phyloP scores from a whole-genome alignment of 2,329 filamentous ascomycete genomes.

The Exophiala calicioides region DNA sequence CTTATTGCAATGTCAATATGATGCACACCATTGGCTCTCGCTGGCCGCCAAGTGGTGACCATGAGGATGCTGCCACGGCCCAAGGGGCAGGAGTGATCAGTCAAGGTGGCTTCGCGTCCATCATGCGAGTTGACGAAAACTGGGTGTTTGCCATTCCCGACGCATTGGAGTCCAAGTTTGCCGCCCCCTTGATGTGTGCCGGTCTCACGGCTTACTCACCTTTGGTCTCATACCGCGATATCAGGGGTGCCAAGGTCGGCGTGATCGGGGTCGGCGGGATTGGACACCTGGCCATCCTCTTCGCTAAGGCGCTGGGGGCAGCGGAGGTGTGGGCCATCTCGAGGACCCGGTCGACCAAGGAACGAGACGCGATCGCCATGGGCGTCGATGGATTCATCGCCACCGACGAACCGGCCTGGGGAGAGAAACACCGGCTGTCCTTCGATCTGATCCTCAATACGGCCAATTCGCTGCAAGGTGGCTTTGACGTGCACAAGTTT shows the following conservation, averaged over 20 bases:
- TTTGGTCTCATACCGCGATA: no score
- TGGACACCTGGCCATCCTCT: slow-evolving; percentile 72
- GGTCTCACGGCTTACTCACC: slow-evolving; percentile 18
- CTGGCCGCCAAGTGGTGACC: no score
- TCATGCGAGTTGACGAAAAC: slow-evolving; percentile 75
- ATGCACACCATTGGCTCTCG: no score
- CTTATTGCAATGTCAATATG: no score
- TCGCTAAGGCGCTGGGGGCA: slow-evolving; percentile 68
- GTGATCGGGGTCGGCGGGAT: slow-evolving; percentile 73
- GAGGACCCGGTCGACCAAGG: slow-evolving; percentile 51
- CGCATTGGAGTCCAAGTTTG: slow-evolving; percentile 4
- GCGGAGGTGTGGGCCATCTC: slow-evolving; percentile 62
- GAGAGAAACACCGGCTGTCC: slow-evolving; percentile 47
- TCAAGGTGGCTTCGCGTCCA: slow-evolving; percentile 65
- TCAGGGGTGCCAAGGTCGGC: no score
- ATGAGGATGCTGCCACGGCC: no score
- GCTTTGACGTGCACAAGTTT: no score
- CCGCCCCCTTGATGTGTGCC: slow-evolving; percentile 17
- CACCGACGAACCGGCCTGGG: slow-evolving; percentile 59
- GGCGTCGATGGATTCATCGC: slow-evolving; percentile 60
- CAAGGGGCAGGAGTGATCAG: no score
- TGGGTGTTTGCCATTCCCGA: slow-evolving; percentile 48
- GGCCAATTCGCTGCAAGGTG: no score
- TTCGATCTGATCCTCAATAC: slow-evolving; percentile 61
- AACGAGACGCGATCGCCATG: slow-evolving; percentile 54